Evolutionary conservation across 805 yeast species (phyloP).

Genomic region (Starmerella apis): DNA sequence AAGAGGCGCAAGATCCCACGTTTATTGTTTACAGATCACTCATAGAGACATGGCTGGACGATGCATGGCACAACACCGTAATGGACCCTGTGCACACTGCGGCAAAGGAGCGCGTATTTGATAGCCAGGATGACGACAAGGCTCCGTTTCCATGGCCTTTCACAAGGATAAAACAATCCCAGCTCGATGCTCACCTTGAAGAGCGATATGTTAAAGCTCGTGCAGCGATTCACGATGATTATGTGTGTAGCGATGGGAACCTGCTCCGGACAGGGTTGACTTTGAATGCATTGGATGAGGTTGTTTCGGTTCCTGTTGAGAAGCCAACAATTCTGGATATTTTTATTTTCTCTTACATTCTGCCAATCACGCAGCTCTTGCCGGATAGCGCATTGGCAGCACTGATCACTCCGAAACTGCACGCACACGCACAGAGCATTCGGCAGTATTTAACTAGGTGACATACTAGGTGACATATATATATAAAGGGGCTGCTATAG

Average conservation of each 20-base stretch:
- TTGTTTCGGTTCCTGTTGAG: not conserved
- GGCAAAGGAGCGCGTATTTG: slow-evolving; percentile 9
- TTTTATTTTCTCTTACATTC: slow-evolving; percentile 23
- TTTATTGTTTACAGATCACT: slow-evolving; percentile 11
- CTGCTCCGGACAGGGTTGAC: slow-evolving; percentile 14
- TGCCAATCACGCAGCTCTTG: slow-evolving; percentile 17
- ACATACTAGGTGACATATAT: too few species aligned
- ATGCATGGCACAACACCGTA: slow-evolving; percentile 23
- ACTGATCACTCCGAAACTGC: slow-evolving; percentile 18
- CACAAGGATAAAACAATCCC: slow-evolving; percentile 6
- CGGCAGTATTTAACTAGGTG: slow-evolving; percentile 2
- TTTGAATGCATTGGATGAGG: slow-evolving; percentile 11
- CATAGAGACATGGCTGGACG: slow-evolving; percentile 19
- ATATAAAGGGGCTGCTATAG: too few species aligned
- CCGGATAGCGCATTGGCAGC: slow-evolving; percentile 23
- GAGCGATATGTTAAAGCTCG: not conserved
- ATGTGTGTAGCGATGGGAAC: slow-evolving; percentile 7
- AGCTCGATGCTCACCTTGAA: slow-evolving; percentile 15
- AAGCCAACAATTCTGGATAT: slow-evolving; percentile 21
- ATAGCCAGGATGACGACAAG: not conserved
- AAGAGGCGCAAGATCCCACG: slow-evolving; percentile 7
- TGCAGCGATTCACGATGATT: slow-evolving; percentile 15
- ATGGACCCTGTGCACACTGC: slow-evolving; percentile 9
- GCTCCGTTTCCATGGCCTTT: slow-evolving; percentile 21
- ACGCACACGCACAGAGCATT: slow-evolving; percentile 19